These are phyloP conservation scores for Plantago major DNA, from an alignment of 257 asterid species.

Conservation along the genomic window DNA sequence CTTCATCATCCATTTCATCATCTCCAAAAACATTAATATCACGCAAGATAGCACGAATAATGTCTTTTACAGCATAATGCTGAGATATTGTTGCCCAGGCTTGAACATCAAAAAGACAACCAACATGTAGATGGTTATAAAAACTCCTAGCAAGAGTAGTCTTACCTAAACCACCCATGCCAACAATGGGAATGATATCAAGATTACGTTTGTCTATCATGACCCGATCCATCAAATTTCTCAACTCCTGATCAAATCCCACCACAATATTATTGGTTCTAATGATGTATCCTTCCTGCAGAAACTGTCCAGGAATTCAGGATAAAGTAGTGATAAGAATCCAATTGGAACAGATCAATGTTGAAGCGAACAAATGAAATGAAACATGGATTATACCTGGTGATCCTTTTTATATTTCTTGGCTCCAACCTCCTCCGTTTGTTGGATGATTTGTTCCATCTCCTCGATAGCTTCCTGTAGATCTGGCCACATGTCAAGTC, in stretches of 20 bases:
- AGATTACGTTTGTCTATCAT: not conserved
- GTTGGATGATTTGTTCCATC: not conserved
- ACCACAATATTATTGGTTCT: too few relatives aligned
- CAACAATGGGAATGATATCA: conserved; percentile 1
- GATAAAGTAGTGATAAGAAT: too few relatives aligned
- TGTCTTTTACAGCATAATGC: not conserved
- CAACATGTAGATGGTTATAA: not conserved
- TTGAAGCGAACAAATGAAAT: not conserved
- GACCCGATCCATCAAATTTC: not conserved
- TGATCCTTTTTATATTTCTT: not conserved
- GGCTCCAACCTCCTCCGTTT: not conserved
- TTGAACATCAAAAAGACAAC: not conserved
- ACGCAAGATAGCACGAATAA: not conserved
- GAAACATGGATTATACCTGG: not conserved
- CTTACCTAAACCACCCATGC: conserved; percentile 24
- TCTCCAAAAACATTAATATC: not conserved
- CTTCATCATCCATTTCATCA: not conserved
- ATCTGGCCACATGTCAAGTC: not conserved
- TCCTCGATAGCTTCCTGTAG: not conserved
- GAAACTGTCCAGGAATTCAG: too few relatives aligned
- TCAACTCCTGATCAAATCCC: conserved; percentile 1
- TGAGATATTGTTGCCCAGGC: conserved; percentile 18
- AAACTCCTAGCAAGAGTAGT: conserved; percentile 6
- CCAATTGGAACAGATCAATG: not conserved
- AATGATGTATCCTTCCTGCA: too few relatives aligned